Base-by-base conservation (phyloP, 805 yeast genomes). In the Ascoidea asiatica region DNA sequence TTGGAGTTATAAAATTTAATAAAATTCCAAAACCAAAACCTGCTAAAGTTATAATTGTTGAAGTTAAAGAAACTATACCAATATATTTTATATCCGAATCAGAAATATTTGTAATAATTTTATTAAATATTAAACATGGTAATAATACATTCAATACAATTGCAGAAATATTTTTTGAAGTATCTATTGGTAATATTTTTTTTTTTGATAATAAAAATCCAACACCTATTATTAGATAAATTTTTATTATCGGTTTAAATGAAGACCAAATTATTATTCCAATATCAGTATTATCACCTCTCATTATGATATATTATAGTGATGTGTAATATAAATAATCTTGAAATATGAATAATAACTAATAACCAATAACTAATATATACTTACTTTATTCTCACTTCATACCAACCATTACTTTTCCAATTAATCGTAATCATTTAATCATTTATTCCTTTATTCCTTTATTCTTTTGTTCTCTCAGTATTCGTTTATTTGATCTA, bases 221-320 rank as follows among this genome's bases (percentile, higher is more conserved):
- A 13, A 77, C 61, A 4, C 69, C 77, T 4, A 83, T 72, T 56
- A 83, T 80, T 51, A 82, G 63, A 55, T 85, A 82, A 51, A 86
- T 82, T 60, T 87, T 87, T 61, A 85, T 70, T 46, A 86, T 79
- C n/a, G 95, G 95, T 64, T 85, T 86, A 45, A 81, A 79, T 0
- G 95, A 76, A 21, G 85, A 72, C 62, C 81, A 86, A 4, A 87
- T 80, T 35, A 85, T 76, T 37, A 70, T 69, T 19, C 92, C 90
- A 23, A 80, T 52, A 1, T 69, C 41, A 19, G 20, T 15, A 21
- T 15, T 46, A 21, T 37, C 36, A 19, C 5, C 19, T 21, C 18
- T 36, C 18, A 19, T 40, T n/a, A n/a, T n/a, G n/a, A n/a, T n/a
- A n/a, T n/a, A n/a, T n/a, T n/a, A n/a, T n/a, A n/a, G n/a, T n/a